phyloP scores from a whole-genome alignment of 192 early-diverging fungal species.

The Geranomyces variabilis region DNA sequence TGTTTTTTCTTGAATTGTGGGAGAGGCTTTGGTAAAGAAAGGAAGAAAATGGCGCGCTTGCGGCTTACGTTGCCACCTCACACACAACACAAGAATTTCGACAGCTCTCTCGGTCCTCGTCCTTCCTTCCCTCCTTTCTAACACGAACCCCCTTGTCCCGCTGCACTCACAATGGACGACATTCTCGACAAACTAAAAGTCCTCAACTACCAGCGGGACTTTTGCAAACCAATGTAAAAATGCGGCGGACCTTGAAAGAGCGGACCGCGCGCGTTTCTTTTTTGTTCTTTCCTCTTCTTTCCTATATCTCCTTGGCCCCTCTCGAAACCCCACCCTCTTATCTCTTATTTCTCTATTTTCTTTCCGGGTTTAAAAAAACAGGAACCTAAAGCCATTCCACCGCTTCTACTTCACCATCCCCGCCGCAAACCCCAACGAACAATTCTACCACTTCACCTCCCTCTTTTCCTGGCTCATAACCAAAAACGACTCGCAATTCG shows the following conservation, averaged over 20 bases:
- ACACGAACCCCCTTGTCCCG: neutral
- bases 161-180: slow-evolving; percentile 41
- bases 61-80: no score
- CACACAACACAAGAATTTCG: no score
- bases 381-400: slow-evolving; percentile 46
- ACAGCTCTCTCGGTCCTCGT: no score
- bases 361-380: neutral
- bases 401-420: slow-evolving; percentile 49
- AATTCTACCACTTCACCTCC: slow-evolving; percentile 56
- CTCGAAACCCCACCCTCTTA: neutral
- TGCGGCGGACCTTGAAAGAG: no score
- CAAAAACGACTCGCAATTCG: slow-evolving; percentile 40
- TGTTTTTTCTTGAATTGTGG: no score
- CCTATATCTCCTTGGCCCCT: neutral
- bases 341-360: neutral
- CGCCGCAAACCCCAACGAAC: slow-evolving; percentile 57
- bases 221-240: slow-evolving; percentile 48
- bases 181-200: slow-evolving; percentile 55
- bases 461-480: slow-evolving; percentile 58
- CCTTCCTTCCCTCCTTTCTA: no score
- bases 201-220: slow-evolving; percentile 53
- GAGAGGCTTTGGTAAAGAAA: no score
- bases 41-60: no score
- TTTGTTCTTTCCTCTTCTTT: neutral
- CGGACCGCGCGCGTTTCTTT: neutral